Evolutionary conservation across 441 rosid genomes (phyloP).

Genomic region (Omphalea diandra): DNA sequence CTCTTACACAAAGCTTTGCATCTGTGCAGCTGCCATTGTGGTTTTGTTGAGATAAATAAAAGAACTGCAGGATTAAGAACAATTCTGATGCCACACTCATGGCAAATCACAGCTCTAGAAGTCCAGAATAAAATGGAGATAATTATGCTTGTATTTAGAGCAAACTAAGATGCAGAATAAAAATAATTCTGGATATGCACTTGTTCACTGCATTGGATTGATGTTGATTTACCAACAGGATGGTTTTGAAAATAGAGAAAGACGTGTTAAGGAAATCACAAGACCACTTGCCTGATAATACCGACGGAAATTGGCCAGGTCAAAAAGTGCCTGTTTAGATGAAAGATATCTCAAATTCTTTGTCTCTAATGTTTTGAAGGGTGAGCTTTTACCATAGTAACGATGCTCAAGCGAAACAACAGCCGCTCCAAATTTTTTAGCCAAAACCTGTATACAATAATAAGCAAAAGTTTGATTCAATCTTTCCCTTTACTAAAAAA

Average conservation of each 20-base stretch:
- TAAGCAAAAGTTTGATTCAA: constrained; percentile 4
- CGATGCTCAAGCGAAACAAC: constrained; percentile 95
- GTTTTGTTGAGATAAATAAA: neutral
- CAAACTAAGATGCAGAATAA: neutral
- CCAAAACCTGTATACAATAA: constrained; percentile 58
- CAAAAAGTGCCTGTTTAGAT: constrained; percentile 83
- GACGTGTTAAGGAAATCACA: neutral
- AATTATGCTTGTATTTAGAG: neutral
- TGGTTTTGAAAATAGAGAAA: constrained; percentile 1
- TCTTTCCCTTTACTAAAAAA: too few relatives aligned
- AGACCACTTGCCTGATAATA: constrained; percentile 64
- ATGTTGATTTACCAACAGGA: neutral
- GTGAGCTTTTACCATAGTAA: constrained; percentile 90
- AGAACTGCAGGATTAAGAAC: neutral
- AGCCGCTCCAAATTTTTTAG: constrained; percentile 96
- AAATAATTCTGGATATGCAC: neutral
- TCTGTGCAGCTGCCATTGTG: neutral
- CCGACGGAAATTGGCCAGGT: constrained; percentile 84
- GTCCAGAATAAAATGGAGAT: neutral
- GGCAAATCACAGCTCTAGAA: neutral
- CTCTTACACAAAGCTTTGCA: too few relatives aligned
- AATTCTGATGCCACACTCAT: too few relatives aligned
- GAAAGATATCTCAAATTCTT: constrained; percentile 83
- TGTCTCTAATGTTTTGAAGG: constrained; percentile 63
- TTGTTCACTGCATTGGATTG: neutral